Conservation (phyloP, 352 stramenopile species). For the Pythium myriotylum region DNA sequence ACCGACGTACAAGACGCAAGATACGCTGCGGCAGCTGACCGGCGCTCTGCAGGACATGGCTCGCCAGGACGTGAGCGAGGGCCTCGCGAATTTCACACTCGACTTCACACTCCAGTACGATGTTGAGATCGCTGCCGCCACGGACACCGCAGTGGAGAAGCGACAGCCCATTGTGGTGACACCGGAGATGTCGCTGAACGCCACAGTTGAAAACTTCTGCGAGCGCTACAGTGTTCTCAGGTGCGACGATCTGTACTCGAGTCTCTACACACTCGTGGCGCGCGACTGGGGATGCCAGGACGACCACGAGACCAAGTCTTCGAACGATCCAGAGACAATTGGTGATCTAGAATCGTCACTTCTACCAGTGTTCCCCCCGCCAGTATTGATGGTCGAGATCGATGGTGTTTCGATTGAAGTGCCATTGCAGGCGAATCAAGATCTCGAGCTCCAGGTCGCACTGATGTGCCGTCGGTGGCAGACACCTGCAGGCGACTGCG, state of each 20-base stretch:
- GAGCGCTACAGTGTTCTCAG: conserved; percentile 23
- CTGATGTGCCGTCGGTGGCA: conserved; percentile 39
- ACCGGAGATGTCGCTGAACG: conserved; percentile 37
- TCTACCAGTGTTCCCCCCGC: not conserved
- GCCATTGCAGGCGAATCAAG: conserved; percentile 13
- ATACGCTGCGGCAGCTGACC: conserved; percentile 32
- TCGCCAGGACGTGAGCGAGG: conserved; percentile 40
- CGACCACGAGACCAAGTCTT: not conserved
- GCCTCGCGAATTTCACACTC: conserved; percentile 59
- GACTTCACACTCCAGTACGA: conserved; percentile 54
- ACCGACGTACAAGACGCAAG: conserved; percentile 16
- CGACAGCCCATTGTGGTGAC: conserved; percentile 23
- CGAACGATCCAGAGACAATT: not conserved
- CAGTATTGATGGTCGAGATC: not conserved
- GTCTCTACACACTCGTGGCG: conserved; percentile 33
- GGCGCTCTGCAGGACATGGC: conserved; percentile 52
- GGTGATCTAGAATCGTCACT: not conserved
- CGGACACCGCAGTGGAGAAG: conserved; percentile 7
- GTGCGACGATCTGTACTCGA: conserved; percentile 17
- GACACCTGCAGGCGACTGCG: conserved; percentile 33
- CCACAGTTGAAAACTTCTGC: conserved; percentile 37
- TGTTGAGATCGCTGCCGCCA: conserved; percentile 21
- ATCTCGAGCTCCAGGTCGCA: conserved; percentile 43
- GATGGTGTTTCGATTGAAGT: not conserved
- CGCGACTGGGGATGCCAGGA: conserved; percentile 52